Conservation (phyloP, 805 yeast genomes). For the Metschnikowia bowlesiae region DNA sequence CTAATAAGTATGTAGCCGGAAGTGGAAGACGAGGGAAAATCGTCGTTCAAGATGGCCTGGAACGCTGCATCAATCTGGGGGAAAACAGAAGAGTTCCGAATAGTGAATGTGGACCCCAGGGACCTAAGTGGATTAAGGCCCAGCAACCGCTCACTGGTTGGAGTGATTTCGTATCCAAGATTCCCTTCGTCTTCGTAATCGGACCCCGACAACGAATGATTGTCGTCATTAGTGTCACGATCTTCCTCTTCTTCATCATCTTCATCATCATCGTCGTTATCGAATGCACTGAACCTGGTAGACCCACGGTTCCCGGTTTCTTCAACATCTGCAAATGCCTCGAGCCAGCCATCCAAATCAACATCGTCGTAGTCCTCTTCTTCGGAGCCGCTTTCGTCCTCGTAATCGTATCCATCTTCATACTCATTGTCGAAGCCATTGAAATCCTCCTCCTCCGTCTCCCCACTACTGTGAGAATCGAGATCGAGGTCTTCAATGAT, state of each 20-base stretch:
- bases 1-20: slow-evolving; percentile 25
- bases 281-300: slow-evolving; percentile 7
- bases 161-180: not conserved
- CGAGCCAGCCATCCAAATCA: slow-evolving; percentile 40
- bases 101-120: not conserved
- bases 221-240: slow-evolving; percentile 18
- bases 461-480: slow-evolving; percentile 27
- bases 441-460: slow-evolving; percentile 27
- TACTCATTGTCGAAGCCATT: slow-evolving; percentile 20
- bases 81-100: slow-evolving; percentile 3
- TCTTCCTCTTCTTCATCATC: slow-evolving; percentile 13
- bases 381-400: slow-evolving; percentile 25
- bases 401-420: slow-evolving; percentile 19
- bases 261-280: slow-evolving; percentile 15
- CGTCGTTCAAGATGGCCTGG: slow-evolving; percentile 15
- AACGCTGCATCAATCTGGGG: slow-evolving; percentile 25
- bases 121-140: not conserved
- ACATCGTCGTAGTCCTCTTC: slow-evolving; percentile 32
- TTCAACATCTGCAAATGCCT: slow-evolving; percentile 31
- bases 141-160: not conserved
- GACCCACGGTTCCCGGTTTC: slow-evolving; percentile 6
- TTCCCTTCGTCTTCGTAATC: not conserved
- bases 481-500: slow-evolving; percentile 31
- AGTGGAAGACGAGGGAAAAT: slow-evolving; percentile 8
- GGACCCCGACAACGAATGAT: slow-evolving; percentile 7